phyloP scores from a whole-genome alignment of 208 protist genomes.

The Trypanosoma avium region DNA sequence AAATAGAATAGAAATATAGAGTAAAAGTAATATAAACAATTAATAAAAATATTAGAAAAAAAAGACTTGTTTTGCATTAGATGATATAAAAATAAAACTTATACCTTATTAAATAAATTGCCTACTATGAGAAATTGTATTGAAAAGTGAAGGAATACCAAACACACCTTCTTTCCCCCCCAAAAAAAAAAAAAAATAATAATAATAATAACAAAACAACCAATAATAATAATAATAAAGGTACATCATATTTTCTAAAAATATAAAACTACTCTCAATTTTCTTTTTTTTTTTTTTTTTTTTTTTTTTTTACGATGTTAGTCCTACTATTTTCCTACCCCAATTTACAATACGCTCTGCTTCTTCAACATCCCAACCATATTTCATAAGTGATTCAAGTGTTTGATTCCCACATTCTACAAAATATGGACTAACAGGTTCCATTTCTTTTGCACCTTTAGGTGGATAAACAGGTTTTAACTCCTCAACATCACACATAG shows the following conservation, averaged over 20 bases:
- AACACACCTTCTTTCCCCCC: neutral
- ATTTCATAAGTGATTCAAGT: conserved; percentile 47
- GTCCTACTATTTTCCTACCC: conserved; percentile 57
- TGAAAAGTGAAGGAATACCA: too few species aligned
- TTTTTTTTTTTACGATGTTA: conserved; percentile 15
- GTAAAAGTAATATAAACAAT: too few species aligned
- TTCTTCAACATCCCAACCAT: conserved; percentile 81
- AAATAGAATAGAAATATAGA: too few species aligned
- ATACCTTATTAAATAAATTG: too few species aligned
- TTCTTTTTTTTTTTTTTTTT: neutral
- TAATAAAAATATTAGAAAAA: too few species aligned
- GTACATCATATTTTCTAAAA: too few species aligned
- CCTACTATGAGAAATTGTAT: too few species aligned
- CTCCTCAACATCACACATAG: conserved; percentile 76
- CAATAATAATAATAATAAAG: conserved; percentile 12
- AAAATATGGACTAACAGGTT: conserved; percentile 79
- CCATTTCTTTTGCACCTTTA: conserved; percentile 1
- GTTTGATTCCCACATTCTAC: conserved; percentile 82
- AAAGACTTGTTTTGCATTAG: too few species aligned
- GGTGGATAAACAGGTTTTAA: conserved; percentile 55
- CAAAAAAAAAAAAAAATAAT: conserved; percentile 3
- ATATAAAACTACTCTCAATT: neutral
- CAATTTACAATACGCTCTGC: conserved; percentile 65
- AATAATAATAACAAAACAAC: neutral
- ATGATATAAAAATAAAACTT: too few species aligned